phyloP scores from a whole-genome alignment of 2,329 filamentous ascomycete species.

The Curvularia hawaiiensis region DNA sequence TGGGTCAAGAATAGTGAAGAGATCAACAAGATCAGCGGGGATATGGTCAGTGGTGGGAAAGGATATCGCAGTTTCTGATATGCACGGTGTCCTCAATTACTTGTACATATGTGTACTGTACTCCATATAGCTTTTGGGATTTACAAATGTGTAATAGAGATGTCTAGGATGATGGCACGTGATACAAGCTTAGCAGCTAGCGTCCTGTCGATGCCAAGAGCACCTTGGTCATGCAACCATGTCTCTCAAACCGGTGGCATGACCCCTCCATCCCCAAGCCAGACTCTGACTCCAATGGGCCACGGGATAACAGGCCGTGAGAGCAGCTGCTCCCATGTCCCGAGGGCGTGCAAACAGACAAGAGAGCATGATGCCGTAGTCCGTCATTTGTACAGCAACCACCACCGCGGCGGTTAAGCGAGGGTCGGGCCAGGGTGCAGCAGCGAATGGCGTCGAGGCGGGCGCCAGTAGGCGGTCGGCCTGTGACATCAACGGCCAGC shows the following conservation, averaged over 20 bases:
- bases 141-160: no score
- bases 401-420: constrained; percentile 39
- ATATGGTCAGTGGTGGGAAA: constrained; percentile 53
- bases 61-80: constrained; percentile 52
- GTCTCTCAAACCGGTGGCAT: constrained; percentile 1
- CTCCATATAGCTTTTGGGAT: no score
- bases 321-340: constrained; percentile 2
- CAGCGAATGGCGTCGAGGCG: constrained; percentile 36
- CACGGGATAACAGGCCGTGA: constrained; percentile 8
- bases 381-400: constrained; percentile 35
- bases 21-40: constrained; percentile 48
- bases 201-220: constrained; percentile 9
- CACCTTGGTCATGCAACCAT: constrained; percentile 1
- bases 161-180: neutral
- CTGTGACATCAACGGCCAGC: constrained; percentile 48
- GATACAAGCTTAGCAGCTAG: neutral
- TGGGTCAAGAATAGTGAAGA: constrained; percentile 52
- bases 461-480: constrained; percentile 30
- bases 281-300: constrained; percentile 1
- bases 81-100: neutral
- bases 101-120: neutral
- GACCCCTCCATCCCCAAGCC: neutral
- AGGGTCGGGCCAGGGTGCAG: constrained; percentile 30
- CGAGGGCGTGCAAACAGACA: constrained; percentile 6
- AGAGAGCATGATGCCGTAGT: constrained; percentile 28